Evolutionary conservation across 352 stramenopile species (phyloP).

Genomic region (Phytophthora sp.): DNA sequence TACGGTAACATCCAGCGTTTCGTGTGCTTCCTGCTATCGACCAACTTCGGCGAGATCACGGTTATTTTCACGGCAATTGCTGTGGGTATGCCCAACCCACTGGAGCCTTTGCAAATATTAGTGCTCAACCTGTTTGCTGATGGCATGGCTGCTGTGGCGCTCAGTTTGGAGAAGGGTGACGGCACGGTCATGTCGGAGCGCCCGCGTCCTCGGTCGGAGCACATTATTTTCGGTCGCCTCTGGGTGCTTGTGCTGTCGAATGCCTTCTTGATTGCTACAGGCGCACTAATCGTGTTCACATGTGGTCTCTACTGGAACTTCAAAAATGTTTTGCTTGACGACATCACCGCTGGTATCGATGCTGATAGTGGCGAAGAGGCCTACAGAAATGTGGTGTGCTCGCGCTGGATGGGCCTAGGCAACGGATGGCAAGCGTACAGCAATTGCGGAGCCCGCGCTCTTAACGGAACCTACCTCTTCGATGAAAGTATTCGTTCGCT

Average conservation of each 20-base stretch:
- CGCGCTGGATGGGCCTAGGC: constrained; percentile 58
- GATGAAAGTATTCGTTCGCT: constrained; percentile 35
- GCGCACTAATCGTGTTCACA: constrained; percentile 67
- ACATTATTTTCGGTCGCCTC: constrained; percentile 71
- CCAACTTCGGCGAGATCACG: constrained; percentile 95
- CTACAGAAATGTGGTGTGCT: constrained; percentile 58
- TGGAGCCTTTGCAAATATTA: constrained; percentile 97
- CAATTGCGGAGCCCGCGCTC: constrained; percentile 47
- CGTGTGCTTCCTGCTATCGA: constrained; percentile 97
- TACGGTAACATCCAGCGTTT: constrained; percentile 98
- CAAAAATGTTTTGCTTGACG: constrained; percentile 53
- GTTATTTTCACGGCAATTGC: constrained; percentile 80
- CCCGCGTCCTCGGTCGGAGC: constrained; percentile 59
- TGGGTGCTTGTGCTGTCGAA: constrained; percentile 76
- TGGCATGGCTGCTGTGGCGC: constrained; percentile 70
- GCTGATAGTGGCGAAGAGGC: constrained; percentile 34
- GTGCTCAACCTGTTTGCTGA: constrained; percentile 99
- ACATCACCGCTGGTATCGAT: constrained; percentile 59
- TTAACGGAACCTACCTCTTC: constrained; percentile 49
- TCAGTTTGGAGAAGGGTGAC: constrained; percentile 79
- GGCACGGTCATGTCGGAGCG: constrained; percentile 66
- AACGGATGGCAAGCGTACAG: constrained; percentile 51
- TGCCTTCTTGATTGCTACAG: constrained; percentile 59
- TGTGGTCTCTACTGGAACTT: constrained; percentile 80
- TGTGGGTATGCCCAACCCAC: constrained; percentile 77